These are phyloP conservation scores for Zygosaccharomyces bisporus DNA, from an alignment of 805 yeast genomes.

Conservation along the genomic window DNA sequence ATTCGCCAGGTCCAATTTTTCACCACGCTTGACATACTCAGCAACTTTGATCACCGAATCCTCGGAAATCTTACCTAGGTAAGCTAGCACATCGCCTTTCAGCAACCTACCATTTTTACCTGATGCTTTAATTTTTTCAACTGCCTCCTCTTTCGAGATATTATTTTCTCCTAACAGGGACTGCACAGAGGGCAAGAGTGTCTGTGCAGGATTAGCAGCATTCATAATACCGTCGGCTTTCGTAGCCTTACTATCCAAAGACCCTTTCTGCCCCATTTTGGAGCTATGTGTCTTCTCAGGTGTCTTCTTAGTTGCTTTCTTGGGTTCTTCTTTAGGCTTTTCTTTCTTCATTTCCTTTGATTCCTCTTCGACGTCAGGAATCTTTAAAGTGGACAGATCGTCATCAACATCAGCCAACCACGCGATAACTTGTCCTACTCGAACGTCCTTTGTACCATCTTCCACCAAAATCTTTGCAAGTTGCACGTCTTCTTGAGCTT, in stretches of 20 bases:
- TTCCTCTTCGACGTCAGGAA: conserved; percentile 43
- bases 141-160: conserved; percentile 67
- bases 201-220: conserved; percentile 63
- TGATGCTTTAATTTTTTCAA: conserved; percentile 68
- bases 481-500: conserved; percentile 88
- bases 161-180: conserved; percentile 55
- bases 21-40: conserved; percentile 50
- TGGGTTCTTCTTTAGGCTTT: conserved; percentile 22
- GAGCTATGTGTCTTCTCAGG: conserved; percentile 1
- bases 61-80: conserved; percentile 64
- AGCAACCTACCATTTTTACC: conserved; percentile 87
- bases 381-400: conserved; percentile 60
- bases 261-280: conserved; percentile 23
- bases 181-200: conserved; percentile 75
- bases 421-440: conserved; percentile 90
- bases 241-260: conserved; percentile 24
- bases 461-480: conserved; percentile 66
- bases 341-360: conserved; percentile 9
- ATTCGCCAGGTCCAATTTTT: conserved; percentile 69
- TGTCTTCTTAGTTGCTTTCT: conserved; percentile 3
- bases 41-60: conserved; percentile 53
- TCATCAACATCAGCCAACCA: conserved; percentile 84
- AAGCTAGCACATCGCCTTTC: conserved; percentile 88
- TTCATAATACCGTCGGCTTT: conserved; percentile 14
- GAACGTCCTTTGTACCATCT: conserved; percentile 74